phyloP scores from a whole-genome alignment of 371 early-diverging fungal species.

The Fennellomyces sp. region DNA sequence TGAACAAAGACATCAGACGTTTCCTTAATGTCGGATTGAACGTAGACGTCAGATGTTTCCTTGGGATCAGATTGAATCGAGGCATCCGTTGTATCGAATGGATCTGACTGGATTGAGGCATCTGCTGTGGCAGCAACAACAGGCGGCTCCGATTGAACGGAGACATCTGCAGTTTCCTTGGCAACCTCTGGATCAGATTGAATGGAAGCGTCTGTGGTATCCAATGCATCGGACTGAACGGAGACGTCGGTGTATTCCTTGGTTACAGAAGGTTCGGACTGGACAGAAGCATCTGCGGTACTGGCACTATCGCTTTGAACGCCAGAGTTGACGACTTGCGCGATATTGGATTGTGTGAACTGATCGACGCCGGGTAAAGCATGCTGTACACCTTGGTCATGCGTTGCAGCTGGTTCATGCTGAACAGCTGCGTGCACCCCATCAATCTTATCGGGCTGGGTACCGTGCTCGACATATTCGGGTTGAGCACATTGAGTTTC shows the following conservation, averaged over 20 bases:
- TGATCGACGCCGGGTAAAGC: background rate
- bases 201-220: background rate
- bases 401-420: constrained; percentile 5
- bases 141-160: constrained; percentile 6
- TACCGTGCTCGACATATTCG: constrained; percentile 7
- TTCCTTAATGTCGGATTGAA: constrained; percentile 9
- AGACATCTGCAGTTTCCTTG: background rate
- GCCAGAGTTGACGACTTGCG: background rate
- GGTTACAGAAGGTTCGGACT: constrained; percentile 8
- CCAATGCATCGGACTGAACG: constrained; percentile 10
- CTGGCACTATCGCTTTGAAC: constrained; percentile 3
- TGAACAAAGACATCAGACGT: background rate
- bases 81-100: background rate
- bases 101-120: constrained; percentile 11
- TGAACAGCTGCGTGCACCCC: background rate
- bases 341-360: background rate
- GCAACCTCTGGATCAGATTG: constrained; percentile 8
- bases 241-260: background rate
- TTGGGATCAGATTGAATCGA: constrained; percentile 3
- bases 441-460: background rate
- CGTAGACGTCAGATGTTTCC: background rate
- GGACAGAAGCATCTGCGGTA: constrained; percentile 2
- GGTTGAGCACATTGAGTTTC: constrained; percentile 5
- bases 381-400: constrained; percentile 16
- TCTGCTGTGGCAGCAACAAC: background rate